Conservation (phyloP, 352 stramenopile species). For the Globisporangium radiosum region DNA sequence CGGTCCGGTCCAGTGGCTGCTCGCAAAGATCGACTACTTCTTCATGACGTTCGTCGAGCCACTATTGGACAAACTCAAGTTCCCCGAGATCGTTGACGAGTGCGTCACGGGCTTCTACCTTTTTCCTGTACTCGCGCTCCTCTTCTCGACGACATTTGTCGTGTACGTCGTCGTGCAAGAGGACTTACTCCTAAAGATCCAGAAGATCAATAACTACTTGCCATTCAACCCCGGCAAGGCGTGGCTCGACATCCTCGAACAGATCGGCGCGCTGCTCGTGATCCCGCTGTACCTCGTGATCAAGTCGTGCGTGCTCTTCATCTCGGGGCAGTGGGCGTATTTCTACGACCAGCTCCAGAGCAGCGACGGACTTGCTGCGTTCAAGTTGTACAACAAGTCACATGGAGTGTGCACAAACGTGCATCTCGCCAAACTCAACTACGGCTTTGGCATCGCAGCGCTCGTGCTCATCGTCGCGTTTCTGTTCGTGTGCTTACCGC, state of each 20-base stretch:
- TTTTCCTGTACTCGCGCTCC: constrained; percentile 17
- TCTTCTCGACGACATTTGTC: constrained; percentile 36
- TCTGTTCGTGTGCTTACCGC: constrained; percentile 43
- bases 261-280: constrained; percentile 40
- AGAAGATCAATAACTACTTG: constrained; percentile 43
- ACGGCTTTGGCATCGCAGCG: constrained; percentile 27
- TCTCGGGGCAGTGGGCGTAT: constrained; percentile 27
- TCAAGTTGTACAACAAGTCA: constrained; percentile 17
- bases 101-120: constrained; percentile 40
- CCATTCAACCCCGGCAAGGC: constrained; percentile 30
- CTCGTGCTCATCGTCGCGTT: constrained; percentile 36
- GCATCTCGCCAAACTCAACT: constrained; percentile 25
- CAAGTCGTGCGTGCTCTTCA: constrained; percentile 57
- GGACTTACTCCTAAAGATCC: constrained; percentile 45
- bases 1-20: constrained; percentile 16
- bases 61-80: constrained; percentile 23
- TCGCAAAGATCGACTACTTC: constrained; percentile 26
- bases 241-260: constrained; percentile 25
- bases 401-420: constrained; percentile 14
- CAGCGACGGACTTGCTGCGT: neutral
- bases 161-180: constrained; percentile 59
- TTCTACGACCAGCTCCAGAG: constrained; percentile 19
- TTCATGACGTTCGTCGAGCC: constrained; percentile 28
- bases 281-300: constrained; percentile 47
- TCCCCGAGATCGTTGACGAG: constrained; percentile 23